Conservation (phyloP, 2,329 filamentous ascomycete species). For the Huntiella decipiens region DNA sequence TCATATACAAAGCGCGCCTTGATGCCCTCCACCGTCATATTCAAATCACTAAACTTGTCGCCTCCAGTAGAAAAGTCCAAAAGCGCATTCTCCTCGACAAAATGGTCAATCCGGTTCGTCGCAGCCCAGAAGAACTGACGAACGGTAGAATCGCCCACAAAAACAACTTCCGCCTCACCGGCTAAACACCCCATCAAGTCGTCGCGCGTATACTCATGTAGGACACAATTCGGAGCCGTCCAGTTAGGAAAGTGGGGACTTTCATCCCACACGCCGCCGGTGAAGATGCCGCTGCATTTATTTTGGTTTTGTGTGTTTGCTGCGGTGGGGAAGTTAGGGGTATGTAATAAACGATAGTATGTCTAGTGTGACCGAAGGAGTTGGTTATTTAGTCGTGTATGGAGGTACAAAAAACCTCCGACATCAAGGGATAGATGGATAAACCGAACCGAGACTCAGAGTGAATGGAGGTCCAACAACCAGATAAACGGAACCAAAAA, state of each 20-base stretch:
- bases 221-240: conserved; percentile 40
- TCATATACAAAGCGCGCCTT: conserved; percentile 41
- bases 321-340: neutral
- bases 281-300: conserved; percentile 29
- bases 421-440: too few species aligned
- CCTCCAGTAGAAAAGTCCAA: conserved; percentile 18
- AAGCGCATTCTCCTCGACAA: conserved; percentile 20
- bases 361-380: too few species aligned
- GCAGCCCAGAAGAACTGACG: conserved; percentile 42
- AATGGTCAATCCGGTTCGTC: conserved; percentile 27
- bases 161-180: conserved; percentile 29
- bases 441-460: too few species aligned
- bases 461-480: too few species aligned
- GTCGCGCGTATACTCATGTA: conserved; percentile 33
- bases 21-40: conserved; percentile 23
- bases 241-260: conserved; percentile 24
- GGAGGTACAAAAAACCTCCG: too few species aligned
- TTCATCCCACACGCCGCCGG: conserved; percentile 30
- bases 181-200: conserved; percentile 34
- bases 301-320: neutral
- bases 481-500: too few species aligned
- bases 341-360: too few species aligned
- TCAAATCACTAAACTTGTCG: conserved; percentile 24
- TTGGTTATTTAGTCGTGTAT: too few species aligned
- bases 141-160: conserved; percentile 40